Base-by-base conservation (phyloP, 192 early-diverging fungal genomes). In the Coemansia reversa region DNA sequence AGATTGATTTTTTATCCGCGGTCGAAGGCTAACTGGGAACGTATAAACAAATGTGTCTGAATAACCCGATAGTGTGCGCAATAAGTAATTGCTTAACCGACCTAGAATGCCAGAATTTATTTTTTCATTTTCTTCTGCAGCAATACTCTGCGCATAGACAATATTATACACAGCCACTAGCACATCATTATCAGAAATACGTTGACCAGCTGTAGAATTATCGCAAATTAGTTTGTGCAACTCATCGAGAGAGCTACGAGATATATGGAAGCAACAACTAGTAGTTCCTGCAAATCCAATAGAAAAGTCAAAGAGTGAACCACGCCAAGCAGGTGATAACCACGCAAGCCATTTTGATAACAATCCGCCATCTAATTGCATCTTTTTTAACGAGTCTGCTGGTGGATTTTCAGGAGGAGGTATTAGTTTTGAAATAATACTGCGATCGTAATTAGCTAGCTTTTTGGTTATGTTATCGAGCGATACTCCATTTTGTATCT, bases 181-280 rank as follows among this genome's bases (percentile, higher is more conserved):
- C 0, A 73, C 9, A 24, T 73, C 70, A 24, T 73, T 66, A 29
- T 62, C 60, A 3, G 63, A 66, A 16, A 66, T 58, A 19, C 47
- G 48, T 7, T 14, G 12, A 2, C 19, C 11, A 2, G 12, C 7
- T 2, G 16, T 4, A 1, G 12, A 5, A 24, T 42, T 5, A 0
- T 42, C 28, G 4, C 7, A 5, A 9, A 66, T 30, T 3, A 14
- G 0, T 20, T 33, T 24, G 20, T 35, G 50, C 3, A 73, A 33
- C 22, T 3, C 0, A 2, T 39, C 53, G 6, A 73, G 22, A 0
- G 48, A 33, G 1, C 24, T 20, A 0, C 9, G 18, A 11, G 63
- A 58, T 4, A 73, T 35, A 20, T 59, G 29, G 54, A 66, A 73
- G 12, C 61, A 51, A 12, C 35, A 30, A 45, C 29, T 49, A 12